phyloP scores from a whole-genome alignment of 768 basidiomycete genomes.

The Termitomyces sp. region DNA sequence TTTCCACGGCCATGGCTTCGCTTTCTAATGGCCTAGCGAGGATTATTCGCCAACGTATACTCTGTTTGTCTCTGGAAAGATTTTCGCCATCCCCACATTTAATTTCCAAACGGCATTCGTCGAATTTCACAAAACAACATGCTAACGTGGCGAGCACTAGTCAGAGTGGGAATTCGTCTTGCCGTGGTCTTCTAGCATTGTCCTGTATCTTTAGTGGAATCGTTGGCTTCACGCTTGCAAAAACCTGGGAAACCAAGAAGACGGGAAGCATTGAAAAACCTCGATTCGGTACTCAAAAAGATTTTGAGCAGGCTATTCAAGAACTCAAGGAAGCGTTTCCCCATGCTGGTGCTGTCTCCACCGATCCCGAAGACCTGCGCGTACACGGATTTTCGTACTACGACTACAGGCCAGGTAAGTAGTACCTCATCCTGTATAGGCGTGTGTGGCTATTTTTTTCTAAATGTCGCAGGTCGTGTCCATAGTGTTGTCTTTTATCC shows the following conservation, averaged over 20 bases:
- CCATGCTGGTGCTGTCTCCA: slow-evolving; percentile 37
- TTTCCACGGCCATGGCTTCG: slow-evolving; percentile 12
- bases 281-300: slow-evolving; percentile 47
- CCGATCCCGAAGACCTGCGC: slow-evolving; percentile 46
- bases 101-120: not conserved
- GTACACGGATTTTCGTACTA: slow-evolving; percentile 53
- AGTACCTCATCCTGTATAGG: slow-evolving; percentile 15
- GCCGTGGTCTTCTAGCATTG: slow-evolving; percentile 3
- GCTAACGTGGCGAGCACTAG: not conserved
- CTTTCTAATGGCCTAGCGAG: slow-evolving; percentile 1
- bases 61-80: not conserved
- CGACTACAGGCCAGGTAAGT: slow-evolving; percentile 47
- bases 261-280: slow-evolving; percentile 8
- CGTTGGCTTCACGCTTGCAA: slow-evolving; percentile 12
- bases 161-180: not conserved
- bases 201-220: slow-evolving; percentile 12
- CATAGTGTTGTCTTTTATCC: slow-evolving; percentile 68
- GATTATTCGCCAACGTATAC: not conserved
- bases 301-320: slow-evolving; percentile 49
- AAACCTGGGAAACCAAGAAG: not conserved
- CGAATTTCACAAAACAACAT: not conserved
- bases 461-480: slow-evolving; percentile 8
- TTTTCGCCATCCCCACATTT: not conserved
- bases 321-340: slow-evolving; percentile 43
- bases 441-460: not conserved